Evolutionary conservation across 768 basidiomycete species (phyloP).

Genomic region (Podaxis sp.): DNA sequence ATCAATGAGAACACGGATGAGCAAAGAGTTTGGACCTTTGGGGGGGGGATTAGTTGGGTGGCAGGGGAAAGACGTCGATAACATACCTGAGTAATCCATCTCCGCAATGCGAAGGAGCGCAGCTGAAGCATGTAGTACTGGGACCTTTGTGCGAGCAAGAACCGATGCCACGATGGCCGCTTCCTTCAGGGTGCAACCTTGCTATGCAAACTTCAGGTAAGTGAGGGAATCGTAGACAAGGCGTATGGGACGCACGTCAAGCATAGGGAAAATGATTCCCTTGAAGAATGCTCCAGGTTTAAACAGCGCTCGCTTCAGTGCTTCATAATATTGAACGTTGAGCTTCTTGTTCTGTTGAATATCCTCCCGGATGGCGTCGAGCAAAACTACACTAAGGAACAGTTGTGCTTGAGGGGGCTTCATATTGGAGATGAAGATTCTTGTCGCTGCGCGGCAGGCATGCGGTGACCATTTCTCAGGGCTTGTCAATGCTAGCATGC

Average conservation of each 20-base stretch:
- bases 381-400: constrained; percentile 87
- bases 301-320: constrained; percentile 88
- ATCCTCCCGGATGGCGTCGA: constrained; percentile 88
- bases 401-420: constrained; percentile 93
- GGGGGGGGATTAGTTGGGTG: background rate
- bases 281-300: constrained; percentile 99
- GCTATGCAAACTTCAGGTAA: constrained; percentile 24
- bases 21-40: constrained; percentile 89
- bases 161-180: constrained; percentile 93
- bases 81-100: constrained; percentile 90
- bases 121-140: constrained; percentile 95
- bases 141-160: constrained; percentile 85
- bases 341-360: constrained; percentile 85
- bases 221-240: background rate
- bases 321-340: constrained; percentile 91
- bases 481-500: constrained; percentile 87
- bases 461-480: constrained; percentile 96
- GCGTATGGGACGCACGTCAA: constrained; percentile 61
- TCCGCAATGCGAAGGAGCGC: constrained; percentile 90
- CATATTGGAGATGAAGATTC: constrained; percentile 95
- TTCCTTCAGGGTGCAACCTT: constrained; percentile 89
- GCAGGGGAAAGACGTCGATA: background rate
- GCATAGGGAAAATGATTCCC: constrained; percentile 92
- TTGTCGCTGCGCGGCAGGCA: constrained; percentile 90
- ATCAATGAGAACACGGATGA: constrained; percentile 94